Percentiles rank a stretch among this genome's conserved stretches.
Evolutionary conservation across 805 yeast genomes (phyloP).

Genomic region (Pichia exigua): DNA sequence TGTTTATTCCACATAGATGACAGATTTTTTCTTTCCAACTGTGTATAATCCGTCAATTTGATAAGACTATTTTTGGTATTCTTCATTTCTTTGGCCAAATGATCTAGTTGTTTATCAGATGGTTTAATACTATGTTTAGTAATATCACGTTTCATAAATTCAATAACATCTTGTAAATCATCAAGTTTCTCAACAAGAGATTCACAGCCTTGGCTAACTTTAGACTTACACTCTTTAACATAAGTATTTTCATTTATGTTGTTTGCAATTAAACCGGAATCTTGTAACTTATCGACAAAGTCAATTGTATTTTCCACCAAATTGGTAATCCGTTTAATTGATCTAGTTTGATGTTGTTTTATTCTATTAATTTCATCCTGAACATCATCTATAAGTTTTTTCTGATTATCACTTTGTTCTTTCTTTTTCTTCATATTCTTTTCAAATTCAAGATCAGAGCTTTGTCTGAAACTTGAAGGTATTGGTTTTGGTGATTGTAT

Average conservation of each 20-base stretch:
- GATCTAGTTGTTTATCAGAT: slow-evolving; percentile 59
- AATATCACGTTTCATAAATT: slow-evolving; percentile 81
- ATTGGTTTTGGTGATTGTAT: slow-evolving; percentile 5
- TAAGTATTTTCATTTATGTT: slow-evolving; percentile 30
- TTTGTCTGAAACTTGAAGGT: not conserved
- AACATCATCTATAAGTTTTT: slow-evolving; percentile 35
- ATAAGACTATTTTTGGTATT: slow-evolving; percentile 47
- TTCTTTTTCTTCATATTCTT: slow-evolving; percentile 9
- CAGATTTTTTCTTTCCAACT: slow-evolving; percentile 75
- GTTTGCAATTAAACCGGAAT: slow-evolving; percentile 11
- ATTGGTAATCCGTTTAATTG: slow-evolving; percentile 26
- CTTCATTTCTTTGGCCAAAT: slow-evolving; percentile 56
- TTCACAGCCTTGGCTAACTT: slow-evolving; percentile 73
- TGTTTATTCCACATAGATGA: slow-evolving; percentile 88
- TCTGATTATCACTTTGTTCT: slow-evolving; percentile 9
- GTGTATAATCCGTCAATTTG: slow-evolving; percentile 52
- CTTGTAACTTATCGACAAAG: slow-evolving; percentile 45
- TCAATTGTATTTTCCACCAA: slow-evolving; percentile 37
- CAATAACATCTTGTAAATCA: slow-evolving; percentile 87
- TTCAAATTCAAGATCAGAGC: slow-evolving; percentile 7
- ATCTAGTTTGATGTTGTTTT: slow-evolving; percentile 43
- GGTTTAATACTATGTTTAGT: slow-evolving; percentile 87
- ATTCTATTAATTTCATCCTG: slow-evolving; percentile 53
- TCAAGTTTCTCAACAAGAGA: slow-evolving; percentile 70
- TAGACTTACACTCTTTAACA: slow-evolving; percentile 68